Evolutionary conservation across 331 rosid genomes (phyloP).

Genomic region (Prunus yedoensis): DNA sequence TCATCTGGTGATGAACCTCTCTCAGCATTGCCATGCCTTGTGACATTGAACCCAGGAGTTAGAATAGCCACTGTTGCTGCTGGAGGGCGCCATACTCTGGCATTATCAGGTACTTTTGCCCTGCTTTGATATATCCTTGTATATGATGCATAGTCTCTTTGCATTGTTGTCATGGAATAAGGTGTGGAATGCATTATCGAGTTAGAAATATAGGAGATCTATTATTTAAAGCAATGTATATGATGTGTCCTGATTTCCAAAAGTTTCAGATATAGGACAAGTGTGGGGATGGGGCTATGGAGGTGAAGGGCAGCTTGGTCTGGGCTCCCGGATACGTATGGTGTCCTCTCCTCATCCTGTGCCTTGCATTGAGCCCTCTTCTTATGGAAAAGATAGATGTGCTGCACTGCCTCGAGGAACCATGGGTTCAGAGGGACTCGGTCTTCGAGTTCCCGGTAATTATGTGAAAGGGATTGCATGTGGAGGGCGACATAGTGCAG

Average conservation of each 20-base stretch:
- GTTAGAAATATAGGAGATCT: conserved; percentile 22
- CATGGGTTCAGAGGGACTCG: conserved; percentile 60
- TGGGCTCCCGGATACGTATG: conserved; percentile 94
- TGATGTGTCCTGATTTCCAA: conserved; percentile 39
- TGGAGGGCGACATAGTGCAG: conserved; percentile 98
- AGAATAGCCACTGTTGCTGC: conserved; percentile 84
- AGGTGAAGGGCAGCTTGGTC: conserved; percentile 99
- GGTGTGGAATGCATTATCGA: conserved; percentile 4
- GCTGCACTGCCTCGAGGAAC: conserved; percentile 51
- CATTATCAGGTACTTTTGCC: conserved; percentile 69
- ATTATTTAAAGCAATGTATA: conserved; percentile 20
- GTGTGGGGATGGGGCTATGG: conserved; percentile 99
- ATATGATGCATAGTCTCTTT: conserved; percentile 4
- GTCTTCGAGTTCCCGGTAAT: conserved; percentile 70
- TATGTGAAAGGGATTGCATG: conserved; percentile 79
- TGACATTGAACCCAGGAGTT: conserved; percentile 75
- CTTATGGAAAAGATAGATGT: conserved; percentile 65
- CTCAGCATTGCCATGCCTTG: conserved; percentile 86
- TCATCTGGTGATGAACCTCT: conserved; percentile 72
- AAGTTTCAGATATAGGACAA: conserved; percentile 86
- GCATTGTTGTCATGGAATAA: conserved; percentile 17
- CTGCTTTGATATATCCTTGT: conserved; percentile 11
- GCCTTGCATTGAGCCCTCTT: conserved; percentile 73
- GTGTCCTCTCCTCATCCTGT: conserved; percentile 94
- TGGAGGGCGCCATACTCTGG: conserved; percentile 94